A percentile compares a stretch with the other conserved stretches of the same genome.
phyloP scores from a whole-genome alignment of 2,329 filamentous ascomycete species.

The Gnomoniopsis smithogilvyi region DNA sequence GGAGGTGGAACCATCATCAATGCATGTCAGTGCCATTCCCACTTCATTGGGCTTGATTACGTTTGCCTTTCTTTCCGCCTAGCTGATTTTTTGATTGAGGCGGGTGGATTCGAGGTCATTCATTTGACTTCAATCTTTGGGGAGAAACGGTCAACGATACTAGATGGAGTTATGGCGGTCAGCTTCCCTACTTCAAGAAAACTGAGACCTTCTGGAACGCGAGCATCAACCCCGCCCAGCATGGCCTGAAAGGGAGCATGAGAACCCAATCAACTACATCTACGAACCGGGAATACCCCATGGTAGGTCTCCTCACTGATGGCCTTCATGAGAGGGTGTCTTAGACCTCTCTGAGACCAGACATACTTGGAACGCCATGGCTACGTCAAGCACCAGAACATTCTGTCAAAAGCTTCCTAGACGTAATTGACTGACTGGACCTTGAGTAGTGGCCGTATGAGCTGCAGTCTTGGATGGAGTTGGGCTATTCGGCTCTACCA shows the following conservation, averaged over 20 bases:
- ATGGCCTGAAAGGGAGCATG: slow-evolving; percentile 10
- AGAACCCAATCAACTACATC: slow-evolving; percentile 24
- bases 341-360: background rate
- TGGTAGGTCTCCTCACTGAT: slow-evolving; percentile 14
- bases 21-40: slow-evolving; percentile 17
- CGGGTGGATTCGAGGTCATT: slow-evolving; percentile 36
- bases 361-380: too few species aligned
- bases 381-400: too few species aligned
- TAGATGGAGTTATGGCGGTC: slow-evolving; percentile 36
- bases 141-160: slow-evolving; percentile 30
- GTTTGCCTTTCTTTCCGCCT: background rate
- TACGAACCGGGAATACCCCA: slow-evolving; percentile 30
- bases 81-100: background rate
- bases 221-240: background rate
- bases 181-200: slow-evolving; percentile 38
- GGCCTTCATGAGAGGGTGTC: background rate
- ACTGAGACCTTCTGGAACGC: slow-evolving; percentile 26
- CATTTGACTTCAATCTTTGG: slow-evolving; percentile 42
- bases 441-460: slow-evolving; percentile 22
- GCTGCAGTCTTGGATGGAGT: slow-evolving; percentile 28
- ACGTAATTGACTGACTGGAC: too few species aligned
- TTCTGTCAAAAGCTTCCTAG: too few species aligned
- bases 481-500: slow-evolving; percentile 25
- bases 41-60: background rate
- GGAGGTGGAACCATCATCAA: slow-evolving; percentile 36